phyloP scores from a whole-genome alignment of 2,329 filamentous ascomycete genomes.

The Colletotrichum liriopes region DNA sequence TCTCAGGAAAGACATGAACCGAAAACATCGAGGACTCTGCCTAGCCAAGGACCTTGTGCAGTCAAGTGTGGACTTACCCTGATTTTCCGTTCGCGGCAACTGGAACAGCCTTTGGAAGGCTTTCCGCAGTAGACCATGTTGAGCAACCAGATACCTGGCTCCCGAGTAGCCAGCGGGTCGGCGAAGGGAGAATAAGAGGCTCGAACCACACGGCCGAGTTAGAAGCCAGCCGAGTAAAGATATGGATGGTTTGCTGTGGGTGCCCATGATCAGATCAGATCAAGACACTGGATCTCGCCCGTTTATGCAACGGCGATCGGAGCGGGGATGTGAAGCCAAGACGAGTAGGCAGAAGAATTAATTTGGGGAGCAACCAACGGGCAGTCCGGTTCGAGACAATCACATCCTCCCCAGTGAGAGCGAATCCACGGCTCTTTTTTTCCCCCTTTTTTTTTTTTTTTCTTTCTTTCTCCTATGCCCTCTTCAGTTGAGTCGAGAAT shows the following conservation, averaged over 20 bases:
- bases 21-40: not conserved
- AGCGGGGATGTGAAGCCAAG: conserved; percentile 15
- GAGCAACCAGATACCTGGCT: not conserved
- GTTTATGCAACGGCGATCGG: conserved; percentile 15
- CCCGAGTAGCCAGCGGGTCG: not conserved
- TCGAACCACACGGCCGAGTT: not conserved
- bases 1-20: not conserved
- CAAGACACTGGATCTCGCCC: conserved; percentile 21
- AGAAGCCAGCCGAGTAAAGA: conserved; percentile 4
- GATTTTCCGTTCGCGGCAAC: conserved; percentile 70
- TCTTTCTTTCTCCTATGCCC: too few relatives aligned
- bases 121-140: conserved; percentile 72
- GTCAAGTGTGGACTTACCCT: conserved; percentile 59
- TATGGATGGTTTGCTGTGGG: conserved; percentile 7
- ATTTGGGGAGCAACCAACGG: conserved; percentile 8
- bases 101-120: conserved; percentile 70
- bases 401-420: conserved; percentile 4
- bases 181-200: not conserved
- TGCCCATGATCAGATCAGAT: conserved; percentile 22
- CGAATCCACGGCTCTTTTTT: not conserved
- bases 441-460: too few relatives aligned
- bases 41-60: not conserved
- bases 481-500: conserved; percentile 9
- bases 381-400: conserved; percentile 11
- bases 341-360: conserved; percentile 2